Evolutionary conservation across 148 eudicot species (phyloP).

Genomic region (Talinum fruticosum): DNA sequence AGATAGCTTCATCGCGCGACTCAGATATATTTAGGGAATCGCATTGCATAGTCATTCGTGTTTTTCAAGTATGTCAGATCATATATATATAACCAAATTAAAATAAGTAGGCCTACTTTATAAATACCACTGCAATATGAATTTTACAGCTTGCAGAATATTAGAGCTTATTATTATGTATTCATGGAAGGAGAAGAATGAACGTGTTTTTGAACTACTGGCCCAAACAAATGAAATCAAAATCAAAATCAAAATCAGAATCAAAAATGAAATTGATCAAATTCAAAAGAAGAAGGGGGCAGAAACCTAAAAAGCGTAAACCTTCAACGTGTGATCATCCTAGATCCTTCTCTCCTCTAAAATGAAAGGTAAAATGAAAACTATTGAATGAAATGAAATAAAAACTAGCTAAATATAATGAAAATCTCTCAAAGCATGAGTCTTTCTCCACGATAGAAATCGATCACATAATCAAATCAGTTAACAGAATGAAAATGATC

Average conservation of each 20-base stretch:
- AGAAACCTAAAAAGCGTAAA: not conserved
- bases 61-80: not conserved
- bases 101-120: not conserved
- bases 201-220: not conserved
- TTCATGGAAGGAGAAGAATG: not conserved
- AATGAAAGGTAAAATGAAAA: not conserved
- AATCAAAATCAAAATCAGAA: not conserved
- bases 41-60: not conserved
- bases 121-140: not conserved
- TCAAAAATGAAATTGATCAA: not conserved
- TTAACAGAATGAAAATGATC: not conserved
- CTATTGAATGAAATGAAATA: not conserved
- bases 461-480: not conserved
- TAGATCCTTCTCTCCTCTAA: not conserved
- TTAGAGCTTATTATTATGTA: not conserved
- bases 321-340: not conserved
- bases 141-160: not conserved
- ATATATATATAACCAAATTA: not conserved
- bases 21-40: not conserved
- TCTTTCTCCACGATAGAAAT: not conserved
- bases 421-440: no score
- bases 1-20: not conserved
- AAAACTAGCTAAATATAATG: no score
- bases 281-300: not conserved
- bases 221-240: not conserved